Conservation (phyloP, 257 asterid species). For the Solanum etuberosum region DNA sequence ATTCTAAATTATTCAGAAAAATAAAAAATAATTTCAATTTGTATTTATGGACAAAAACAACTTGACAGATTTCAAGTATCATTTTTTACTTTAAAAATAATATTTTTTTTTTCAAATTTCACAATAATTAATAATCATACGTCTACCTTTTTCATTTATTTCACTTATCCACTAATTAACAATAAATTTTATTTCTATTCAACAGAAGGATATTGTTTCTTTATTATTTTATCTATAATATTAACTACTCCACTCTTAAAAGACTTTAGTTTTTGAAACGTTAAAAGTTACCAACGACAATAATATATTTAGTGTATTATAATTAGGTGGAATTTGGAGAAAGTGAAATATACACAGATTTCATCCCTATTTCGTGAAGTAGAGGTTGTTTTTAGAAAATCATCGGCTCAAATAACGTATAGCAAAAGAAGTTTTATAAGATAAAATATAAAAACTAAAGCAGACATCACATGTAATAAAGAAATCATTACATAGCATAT, state of each 20-base stretch:
- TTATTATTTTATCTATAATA: background rate
- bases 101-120: too few relatives aligned
- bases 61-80: background rate
- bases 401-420: background rate
- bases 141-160: background rate
- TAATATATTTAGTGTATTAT: background rate
- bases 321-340: background rate
- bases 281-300: background rate
- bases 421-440: too few relatives aligned
- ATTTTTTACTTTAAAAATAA: background rate
- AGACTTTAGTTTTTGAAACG: background rate
- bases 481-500: background rate
- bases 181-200: background rate
- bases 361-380: background rate
- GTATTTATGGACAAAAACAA: background rate
- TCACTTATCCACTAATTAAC: background rate
- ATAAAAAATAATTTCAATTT: too few relatives aligned
- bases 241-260: background rate
- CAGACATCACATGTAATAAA: background rate
- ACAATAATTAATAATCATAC: background rate
- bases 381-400: background rate
- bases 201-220: background rate
- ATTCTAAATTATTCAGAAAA: too few relatives aligned
- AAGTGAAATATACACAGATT: fast-evolving
- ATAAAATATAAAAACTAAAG: too few relatives aligned